Base-by-base conservation (phyloP, 1,284 basidiomycete genomes). In the Puccinia polysora region DNA sequence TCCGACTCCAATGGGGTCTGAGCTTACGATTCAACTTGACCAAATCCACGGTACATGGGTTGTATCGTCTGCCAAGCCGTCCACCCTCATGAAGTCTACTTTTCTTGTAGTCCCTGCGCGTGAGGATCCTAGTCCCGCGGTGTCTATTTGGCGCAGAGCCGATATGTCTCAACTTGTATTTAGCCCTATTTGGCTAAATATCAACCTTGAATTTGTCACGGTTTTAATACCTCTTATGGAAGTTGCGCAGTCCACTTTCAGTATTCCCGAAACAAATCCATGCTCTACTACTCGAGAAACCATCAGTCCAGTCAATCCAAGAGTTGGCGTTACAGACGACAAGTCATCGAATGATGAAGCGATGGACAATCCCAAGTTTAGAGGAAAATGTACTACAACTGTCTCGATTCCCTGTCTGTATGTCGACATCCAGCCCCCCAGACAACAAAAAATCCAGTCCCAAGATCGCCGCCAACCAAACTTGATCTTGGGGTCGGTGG, bases 61-160 rank as follows among this genome's bases (percentile, higher is more conserved):
- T 12, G 34, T 64, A 32, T 18, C 12, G 23, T 45, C 47, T 32
- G 32, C 34, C n/a, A 25, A 32, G 23, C 28, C 43, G 28, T n/a
- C 62, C 23, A 64, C 43, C 20, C 7, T 10, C 3, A n/a, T 23
- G n/a, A 49, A 50, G 2, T 52, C 45, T 4, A 45, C 20, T 4
- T 64, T 64, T 28, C 49, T 64, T 32, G 23, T 64, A 30, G 62
- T 45, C n/a, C 62, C 62, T n/a, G 62, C 49, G 3, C 62, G 62
- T 45, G 62, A 64, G 36, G 45, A 49, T 36, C 45, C 47, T 50
- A 18, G 45, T 32, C 62, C 45, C 7, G 62, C 62, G 6, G 12
- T 64, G 20, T 52, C 28, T 52, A 52, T 64, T 8, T 32, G 10
- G 5, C 62, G n/a, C 4, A 64, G 28, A 18, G 43, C 25, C 34